Evolutionary conservation across 257 asterid species (phyloP).

Genomic region (Solanum medicagineum): DNA sequence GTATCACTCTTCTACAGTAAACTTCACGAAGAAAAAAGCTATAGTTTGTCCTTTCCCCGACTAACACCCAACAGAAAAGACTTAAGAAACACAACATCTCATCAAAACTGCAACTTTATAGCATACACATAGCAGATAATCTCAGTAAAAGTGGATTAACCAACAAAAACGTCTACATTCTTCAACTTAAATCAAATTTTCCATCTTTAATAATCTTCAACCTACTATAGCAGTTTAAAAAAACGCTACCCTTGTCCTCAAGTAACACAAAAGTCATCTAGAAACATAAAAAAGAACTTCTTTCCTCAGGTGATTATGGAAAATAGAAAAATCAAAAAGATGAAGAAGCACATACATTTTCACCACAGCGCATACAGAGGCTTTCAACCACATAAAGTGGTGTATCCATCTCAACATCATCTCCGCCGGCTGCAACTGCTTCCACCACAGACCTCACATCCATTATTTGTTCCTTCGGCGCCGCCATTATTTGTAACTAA

Average conservation of each 20-base stretch:
- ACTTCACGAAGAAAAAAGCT: background rate
- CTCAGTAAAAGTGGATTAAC: background rate
- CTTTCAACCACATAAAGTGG: slow-evolving; percentile 81
- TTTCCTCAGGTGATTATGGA: background rate
- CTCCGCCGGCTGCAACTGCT: slow-evolving; percentile 47
- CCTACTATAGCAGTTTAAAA: too few species aligned
- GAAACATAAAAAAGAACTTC: background rate
- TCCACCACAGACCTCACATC: slow-evolving; percentile 86
- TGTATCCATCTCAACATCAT: slow-evolving; percentile 29
- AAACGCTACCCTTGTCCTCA: background rate
- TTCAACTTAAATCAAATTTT: background rate
- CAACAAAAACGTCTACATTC: background rate
- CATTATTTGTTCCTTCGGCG: slow-evolving; percentile 25
- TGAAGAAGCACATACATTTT: slow-evolving; percentile 33
- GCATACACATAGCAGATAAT: background rate
- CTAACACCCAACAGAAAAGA: background rate
- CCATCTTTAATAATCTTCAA: background rate
- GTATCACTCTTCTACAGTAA: background rate
- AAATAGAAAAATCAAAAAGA: background rate
- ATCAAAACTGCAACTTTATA: background rate
- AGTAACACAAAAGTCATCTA: background rate
- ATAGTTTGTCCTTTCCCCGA: background rate
- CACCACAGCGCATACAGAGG: slow-evolving; percentile 91
- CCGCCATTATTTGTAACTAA: slow-evolving; percentile 8
- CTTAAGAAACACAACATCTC: background rate